Conservation (phyloP, 257 asterid species). For the Nicotiana sylvestris region DNA sequence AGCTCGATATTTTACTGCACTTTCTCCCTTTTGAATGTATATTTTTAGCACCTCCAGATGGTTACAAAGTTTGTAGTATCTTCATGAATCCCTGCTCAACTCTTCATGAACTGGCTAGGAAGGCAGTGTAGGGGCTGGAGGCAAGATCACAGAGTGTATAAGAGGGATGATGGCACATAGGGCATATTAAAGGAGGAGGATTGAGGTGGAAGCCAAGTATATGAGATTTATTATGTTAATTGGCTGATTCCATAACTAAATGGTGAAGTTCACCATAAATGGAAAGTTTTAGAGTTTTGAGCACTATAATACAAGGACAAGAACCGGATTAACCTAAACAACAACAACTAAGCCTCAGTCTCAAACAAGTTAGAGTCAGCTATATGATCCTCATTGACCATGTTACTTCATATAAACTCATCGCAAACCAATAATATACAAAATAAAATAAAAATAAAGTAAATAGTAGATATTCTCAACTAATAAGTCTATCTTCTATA, state of each 20-base stretch:
- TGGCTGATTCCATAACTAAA: not conserved
- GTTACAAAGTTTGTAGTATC: not conserved
- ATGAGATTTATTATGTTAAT: not conserved
- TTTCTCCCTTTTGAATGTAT: not conserved
- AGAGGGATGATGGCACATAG: not conserved
- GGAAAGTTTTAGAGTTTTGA: not conserved
- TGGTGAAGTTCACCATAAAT: not conserved
- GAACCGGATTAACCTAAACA: not conserved
- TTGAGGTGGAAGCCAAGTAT: not conserved
- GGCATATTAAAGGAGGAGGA: not conserved
- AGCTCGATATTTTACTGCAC: no score
- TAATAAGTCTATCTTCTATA: no score
- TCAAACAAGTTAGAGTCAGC: no score
- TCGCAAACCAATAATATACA: no score
- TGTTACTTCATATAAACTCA: no score
- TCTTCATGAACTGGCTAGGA: not conserved
- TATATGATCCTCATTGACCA: no score
- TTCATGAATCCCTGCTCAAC: not conserved
- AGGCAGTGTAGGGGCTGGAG: not conserved
- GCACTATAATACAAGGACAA: not conserved
- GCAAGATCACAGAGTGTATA: not conserved
- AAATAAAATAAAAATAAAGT: no score
- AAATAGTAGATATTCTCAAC: no score
- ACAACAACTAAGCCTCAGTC: no score
- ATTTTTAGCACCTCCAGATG: not conserved